phyloP scores from a whole-genome alignment of 164 flowering plant genomes.

The Cinnamomum micranthum region DNA sequence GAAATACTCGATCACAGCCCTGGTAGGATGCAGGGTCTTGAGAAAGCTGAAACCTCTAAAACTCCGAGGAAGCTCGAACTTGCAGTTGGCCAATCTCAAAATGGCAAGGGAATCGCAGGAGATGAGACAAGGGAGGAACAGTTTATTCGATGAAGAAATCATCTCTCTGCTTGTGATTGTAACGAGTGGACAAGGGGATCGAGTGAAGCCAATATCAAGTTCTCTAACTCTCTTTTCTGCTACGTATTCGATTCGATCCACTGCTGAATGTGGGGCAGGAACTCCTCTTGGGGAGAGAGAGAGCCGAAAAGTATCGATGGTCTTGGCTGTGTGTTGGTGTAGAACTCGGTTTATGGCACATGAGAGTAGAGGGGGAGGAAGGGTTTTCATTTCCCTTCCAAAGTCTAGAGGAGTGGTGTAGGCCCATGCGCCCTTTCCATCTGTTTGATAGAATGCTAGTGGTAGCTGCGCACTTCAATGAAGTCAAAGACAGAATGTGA shows the following conservation, averaged over 20 bases:
- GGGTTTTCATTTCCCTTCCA: background rate
- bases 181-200: background rate
- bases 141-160: no score
- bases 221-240: background rate
- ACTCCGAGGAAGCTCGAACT: background rate
- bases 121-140: background rate
- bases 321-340: background rate
- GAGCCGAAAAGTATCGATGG: background rate
- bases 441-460: conserved; percentile 10
- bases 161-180: no score
- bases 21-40: background rate
- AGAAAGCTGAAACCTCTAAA: conserved; percentile 6
- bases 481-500: conserved; percentile 4
- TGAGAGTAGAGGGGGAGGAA: background rate
- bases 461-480: background rate
- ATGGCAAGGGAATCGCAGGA: background rate
- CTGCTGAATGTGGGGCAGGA: background rate
- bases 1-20: background rate
- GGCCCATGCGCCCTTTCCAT: conserved; percentile 3
- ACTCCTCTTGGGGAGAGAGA: background rate
- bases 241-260: conserved; percentile 10
- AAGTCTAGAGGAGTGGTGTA: conserved; percentile 2
- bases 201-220: background rate
- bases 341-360: conserved; percentile 3
- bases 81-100: background rate